These are phyloP conservation scores for Malassezia sp. DNA, from an alignment of 1,284 basidiomycete species.

Conservation along the genomic window DNA sequence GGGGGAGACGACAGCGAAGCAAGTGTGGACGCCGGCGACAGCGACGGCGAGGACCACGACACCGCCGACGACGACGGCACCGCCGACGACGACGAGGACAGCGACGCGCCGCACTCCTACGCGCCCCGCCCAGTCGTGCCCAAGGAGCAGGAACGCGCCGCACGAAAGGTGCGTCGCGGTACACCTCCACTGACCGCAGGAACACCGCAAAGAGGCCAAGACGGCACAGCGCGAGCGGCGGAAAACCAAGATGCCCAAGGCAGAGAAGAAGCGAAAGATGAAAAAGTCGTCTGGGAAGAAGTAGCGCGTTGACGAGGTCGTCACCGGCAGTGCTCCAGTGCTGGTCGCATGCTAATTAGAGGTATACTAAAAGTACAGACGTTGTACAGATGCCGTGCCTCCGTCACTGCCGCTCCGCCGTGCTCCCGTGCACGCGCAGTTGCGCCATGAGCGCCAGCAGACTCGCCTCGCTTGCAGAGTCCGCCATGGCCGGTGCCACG, in stretches of 20 bases:
- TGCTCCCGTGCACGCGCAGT: neutral
- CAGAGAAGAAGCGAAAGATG: conserved; percentile 36
- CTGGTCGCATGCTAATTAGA: too few species aligned
- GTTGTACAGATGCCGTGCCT: too few species aligned
- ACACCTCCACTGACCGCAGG: conserved; percentile 15
- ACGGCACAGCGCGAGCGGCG: conserved; percentile 33
- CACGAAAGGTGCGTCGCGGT: conserved; percentile 17
- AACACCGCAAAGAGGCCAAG: conserved; percentile 32
- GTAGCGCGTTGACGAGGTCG: neutral
- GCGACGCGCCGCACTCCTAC: conserved; percentile 9
- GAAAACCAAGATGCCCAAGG: conserved; percentile 44
- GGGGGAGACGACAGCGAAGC: neutral
- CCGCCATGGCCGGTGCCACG: neutral
- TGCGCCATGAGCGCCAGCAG: conserved; percentile 1
- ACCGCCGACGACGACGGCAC: neutral
- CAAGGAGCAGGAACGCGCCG: conserved; percentile 18
- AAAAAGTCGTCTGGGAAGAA: conserved; percentile 30
- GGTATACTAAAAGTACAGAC: too few species aligned
- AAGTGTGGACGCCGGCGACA: neutral
- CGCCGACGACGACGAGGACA: conserved; percentile 5
- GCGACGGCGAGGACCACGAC: neutral
- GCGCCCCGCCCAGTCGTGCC: conserved; percentile 3
- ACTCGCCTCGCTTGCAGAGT: neutral
- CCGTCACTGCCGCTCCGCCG: neutral
- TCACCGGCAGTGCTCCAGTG: too few species aligned